A percentile compares a stretch with the other conserved stretches of the same genome.
phyloP scores from a whole-genome alignment of 2,329 filamentous ascomycete species.

The Claviceps cyperi region DNA sequence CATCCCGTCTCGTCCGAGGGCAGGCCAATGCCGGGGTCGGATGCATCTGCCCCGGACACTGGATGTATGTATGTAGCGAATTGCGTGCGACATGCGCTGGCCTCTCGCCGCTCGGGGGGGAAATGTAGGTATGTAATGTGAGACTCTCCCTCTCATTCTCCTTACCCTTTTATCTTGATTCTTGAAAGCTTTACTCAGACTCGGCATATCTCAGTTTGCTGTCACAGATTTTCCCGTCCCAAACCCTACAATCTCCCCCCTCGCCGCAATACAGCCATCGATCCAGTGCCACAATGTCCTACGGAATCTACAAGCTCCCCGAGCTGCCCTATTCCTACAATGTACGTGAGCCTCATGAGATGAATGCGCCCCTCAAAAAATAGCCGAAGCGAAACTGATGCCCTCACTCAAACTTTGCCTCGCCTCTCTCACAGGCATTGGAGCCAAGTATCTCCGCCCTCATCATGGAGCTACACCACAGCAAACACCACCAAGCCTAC shows the following conservation, averaged over 20 bases:
- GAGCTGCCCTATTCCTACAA: conserved; percentile 54
- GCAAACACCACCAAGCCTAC: conserved; percentile 68
- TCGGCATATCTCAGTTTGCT: not conserved
- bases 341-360: conserved; percentile 29
- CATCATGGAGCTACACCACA: conserved; percentile 72
- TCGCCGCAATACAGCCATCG: not conserved
- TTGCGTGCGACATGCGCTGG: too few species aligned
- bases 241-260: not conserved
- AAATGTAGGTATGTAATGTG: too few species aligned
- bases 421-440: conserved; percentile 36
- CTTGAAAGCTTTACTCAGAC: not conserved
- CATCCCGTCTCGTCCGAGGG: too few species aligned
- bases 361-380: conserved; percentile 4
- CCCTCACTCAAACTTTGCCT: not conserved
- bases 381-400: conserved; percentile 22
- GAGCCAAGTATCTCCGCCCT: conserved; percentile 61
- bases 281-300: conserved; percentile 18
- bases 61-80: too few species aligned
- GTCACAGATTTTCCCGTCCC: not conserved
- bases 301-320: conserved; percentile 43
- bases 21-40: too few species aligned
- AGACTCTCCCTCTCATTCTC: not conserved
- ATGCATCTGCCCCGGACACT: too few species aligned
- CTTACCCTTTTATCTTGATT: not conserved
- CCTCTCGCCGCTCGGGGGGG: too few species aligned